These are phyloP conservation scores for Euphorbia pulcherrima DNA, from an alignment of 345 rosid species.

Conservation along the genomic window DNA sequence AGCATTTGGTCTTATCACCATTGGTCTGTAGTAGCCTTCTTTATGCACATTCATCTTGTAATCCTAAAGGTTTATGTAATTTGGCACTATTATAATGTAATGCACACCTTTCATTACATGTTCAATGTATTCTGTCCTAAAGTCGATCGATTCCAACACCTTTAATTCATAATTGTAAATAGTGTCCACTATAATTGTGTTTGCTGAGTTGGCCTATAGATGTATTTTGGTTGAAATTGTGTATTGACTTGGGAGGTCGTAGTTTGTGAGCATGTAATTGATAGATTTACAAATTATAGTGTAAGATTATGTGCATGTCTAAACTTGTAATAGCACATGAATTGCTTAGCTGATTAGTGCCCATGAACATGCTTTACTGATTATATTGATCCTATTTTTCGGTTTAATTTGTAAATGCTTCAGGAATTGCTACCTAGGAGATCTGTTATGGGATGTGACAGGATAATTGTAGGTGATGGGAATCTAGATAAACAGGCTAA, in stretches of 20 bases:
- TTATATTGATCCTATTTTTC: neutral
- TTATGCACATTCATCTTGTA: neutral
- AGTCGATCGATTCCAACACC: neutral
- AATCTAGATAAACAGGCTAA: slow-evolving; percentile 31
- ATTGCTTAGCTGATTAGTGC: slow-evolving; percentile 3
- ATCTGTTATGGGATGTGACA: slow-evolving; percentile 36
- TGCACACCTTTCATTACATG: neutral
- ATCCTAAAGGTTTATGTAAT: neutral
- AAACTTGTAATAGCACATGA: too few relatives aligned
- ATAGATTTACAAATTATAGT: slow-evolving; percentile 3
- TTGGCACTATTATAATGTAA: neutral
- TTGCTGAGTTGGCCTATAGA: slow-evolving; percentile 1
- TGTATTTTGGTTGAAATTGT: neutral
- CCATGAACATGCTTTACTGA: neutral
- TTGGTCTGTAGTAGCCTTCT: neutral
- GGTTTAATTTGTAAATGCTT: slow-evolving; percentile 21
- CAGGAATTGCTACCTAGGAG: slow-evolving; percentile 77
- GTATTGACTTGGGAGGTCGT: neutral
- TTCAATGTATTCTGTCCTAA: too few relatives aligned
- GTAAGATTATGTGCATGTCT: neutral
- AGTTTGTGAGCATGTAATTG: slow-evolving; percentile 5
- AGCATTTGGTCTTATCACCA: neutral
- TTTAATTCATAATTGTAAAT: neutral
- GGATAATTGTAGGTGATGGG: slow-evolving; percentile 42
- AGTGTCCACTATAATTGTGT: neutral